Base-by-base conservation (phyloP, 2,329 filamentous ascomycete species). In the Talaromyces pinophilus region DNA sequence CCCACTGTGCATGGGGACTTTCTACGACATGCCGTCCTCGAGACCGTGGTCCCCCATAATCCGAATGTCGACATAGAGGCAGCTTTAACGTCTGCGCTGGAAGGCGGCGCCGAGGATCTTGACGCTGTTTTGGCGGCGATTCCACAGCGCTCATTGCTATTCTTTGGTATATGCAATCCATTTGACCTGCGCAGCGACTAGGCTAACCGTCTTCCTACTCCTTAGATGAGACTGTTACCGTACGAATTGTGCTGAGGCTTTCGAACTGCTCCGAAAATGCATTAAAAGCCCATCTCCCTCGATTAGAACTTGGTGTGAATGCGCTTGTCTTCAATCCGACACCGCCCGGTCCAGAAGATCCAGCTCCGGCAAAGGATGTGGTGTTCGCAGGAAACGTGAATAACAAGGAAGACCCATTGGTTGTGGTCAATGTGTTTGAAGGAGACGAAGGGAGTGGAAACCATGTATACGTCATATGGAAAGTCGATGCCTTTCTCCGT, bases 221-320 rank as follows among this genome's bases (percentile, higher is more conserved):
- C 40, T 74, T 67, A 75, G 85, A 87, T 83, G 85, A 87, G 77
- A 76, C 79, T 55, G 77, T 85, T 42, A 78, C 81, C 25, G 80
- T 83, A 22, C 82, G 84, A 70, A 75, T 86, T 57, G 79, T 86
- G 44, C 77, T 87, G 42, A 77, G 83, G 68, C 81, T 85, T 15
- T 82, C 83, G 44, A 74, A 82, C 65, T 81, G 83, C 69, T 81
- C 83, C 22, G 80, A 85, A 67, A 71, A 77, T 52, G 78, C 76
- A 3, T 70, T 87, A 48, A 82, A 82, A 70, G 76, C 80, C 13
- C 81, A 82, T 67, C 78, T 87, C 11, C 76, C 80, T 3, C 78
- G 82, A 62, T 75, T 86, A 28, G 80, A 82, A 60, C 78, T 86
- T 63, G 82, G 76, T 68, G 72, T 88, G 10, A 83, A 87, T 70